These are phyloP conservation scores for Ogataea wickerhamii DNA, from an alignment of 805 yeast genomes.

Conservation along the genomic window DNA sequence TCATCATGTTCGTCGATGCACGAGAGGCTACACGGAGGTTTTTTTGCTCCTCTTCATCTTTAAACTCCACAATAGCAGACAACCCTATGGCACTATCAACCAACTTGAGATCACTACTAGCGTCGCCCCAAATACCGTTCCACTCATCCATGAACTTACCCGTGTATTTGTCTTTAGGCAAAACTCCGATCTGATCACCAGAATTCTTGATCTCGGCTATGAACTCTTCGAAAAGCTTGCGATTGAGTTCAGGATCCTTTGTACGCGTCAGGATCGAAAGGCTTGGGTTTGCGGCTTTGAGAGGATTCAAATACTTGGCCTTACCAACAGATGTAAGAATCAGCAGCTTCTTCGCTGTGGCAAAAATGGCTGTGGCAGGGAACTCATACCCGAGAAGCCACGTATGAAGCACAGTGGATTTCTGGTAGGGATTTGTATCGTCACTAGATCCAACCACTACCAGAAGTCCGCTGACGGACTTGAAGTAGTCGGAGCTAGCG, in stretches of 20 bases:
- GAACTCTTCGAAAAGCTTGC: conserved; percentile 58
- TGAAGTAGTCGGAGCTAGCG: conserved; percentile 32
- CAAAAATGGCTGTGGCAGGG: conserved; percentile 78
- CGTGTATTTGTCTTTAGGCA: conserved; percentile 70
- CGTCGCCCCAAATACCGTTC: conserved; percentile 41
- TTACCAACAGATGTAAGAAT: conserved; percentile 81
- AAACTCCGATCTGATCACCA: conserved; percentile 54
- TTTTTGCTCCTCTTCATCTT: conserved; percentile 75
- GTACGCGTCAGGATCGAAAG: conserved; percentile 66
- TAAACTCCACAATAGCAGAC: conserved; percentile 61
- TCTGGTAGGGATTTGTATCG: conserved; percentile 85
- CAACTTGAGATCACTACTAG: conserved; percentile 37
- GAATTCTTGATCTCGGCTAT: conserved; percentile 40
- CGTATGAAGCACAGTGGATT: conserved; percentile 79
- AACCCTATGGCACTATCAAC: conserved; percentile 53
- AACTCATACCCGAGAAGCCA: conserved; percentile 96
- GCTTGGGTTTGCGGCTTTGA: conserved; percentile 43
- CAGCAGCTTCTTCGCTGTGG: conserved; percentile 55
- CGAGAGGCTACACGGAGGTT: conserved; percentile 67
- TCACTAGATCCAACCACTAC: conserved; percentile 81
- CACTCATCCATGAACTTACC: conserved; percentile 87
- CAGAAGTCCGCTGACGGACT: conserved; percentile 48
- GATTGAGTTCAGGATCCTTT: conserved; percentile 77
- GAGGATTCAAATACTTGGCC: conserved; percentile 69
- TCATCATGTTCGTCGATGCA: conserved; percentile 76